Evolutionary conservation across 1,284 basidiomycete genomes (phyloP).

Genomic region (Naganishia sp.): DNA sequence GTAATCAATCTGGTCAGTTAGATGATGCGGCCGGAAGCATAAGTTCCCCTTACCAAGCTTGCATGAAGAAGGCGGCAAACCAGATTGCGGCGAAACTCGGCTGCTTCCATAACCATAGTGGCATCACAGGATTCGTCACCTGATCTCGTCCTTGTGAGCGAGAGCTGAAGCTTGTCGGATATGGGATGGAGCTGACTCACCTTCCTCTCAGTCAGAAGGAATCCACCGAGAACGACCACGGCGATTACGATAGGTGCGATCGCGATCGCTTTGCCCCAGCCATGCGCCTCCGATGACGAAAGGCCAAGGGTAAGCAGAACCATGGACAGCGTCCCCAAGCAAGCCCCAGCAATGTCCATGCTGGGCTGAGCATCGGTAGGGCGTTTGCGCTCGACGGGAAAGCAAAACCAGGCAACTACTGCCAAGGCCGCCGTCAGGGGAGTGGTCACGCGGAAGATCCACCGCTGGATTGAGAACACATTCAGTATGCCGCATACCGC

Average conservation of each 20-base stretch:
- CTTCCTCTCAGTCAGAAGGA: constrained; percentile 23
- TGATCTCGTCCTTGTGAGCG: neutral
- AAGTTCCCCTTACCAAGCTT: constrained; percentile 12
- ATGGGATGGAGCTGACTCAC: neutral
- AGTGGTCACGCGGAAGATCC: constrained; percentile 21
- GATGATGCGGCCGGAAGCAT: neutral
- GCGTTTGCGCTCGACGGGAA: constrained; percentile 14
- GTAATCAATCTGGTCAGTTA: too few relatives aligned
- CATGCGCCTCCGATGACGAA: constrained; percentile 15
- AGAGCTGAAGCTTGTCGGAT: too few relatives aligned
- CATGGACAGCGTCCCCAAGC: constrained; percentile 19
- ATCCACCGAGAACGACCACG: constrained; percentile 21
- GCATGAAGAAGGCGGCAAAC: constrained; percentile 27
- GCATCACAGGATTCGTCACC: constrained; percentile 26
- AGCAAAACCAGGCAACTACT: constrained; percentile 15
- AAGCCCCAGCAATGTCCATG: constrained; percentile 25
- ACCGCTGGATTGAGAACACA: neutral
- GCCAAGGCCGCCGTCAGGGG: constrained; percentile 12
- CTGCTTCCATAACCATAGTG: constrained; percentile 22
- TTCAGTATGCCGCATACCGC: neutral
- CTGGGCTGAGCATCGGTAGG: constrained; percentile 19
- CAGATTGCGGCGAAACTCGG: constrained; percentile 23
- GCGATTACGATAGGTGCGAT: constrained; percentile 25
- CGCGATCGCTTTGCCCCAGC: constrained; percentile 21
- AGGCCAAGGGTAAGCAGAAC: constrained; percentile 20